phyloP scores from a whole-genome alignment of 73 alveolate genomes.

The Paramecium octaurelia region DNA sequence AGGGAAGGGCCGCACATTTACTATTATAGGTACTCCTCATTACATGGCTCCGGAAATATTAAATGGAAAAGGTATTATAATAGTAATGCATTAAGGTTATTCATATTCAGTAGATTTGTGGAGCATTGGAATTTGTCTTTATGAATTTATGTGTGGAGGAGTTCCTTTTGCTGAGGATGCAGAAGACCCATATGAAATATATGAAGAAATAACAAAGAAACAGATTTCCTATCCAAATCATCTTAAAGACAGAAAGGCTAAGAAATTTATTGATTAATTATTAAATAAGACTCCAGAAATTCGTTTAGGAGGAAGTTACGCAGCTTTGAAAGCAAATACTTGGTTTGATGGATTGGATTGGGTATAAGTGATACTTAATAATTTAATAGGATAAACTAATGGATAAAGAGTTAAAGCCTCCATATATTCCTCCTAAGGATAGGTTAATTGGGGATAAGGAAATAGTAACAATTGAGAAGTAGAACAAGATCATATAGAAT shows the following conservation, averaged over 20 bases:
- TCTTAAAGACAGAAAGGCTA: slow-evolving; percentile 65
- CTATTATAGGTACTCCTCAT: slow-evolving; percentile 78
- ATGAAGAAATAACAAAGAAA: slow-evolving; percentile 61
- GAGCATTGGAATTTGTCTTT: slow-evolving; percentile 75
- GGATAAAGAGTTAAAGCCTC: slow-evolving; percentile 57
- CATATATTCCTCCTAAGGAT: slow-evolving; percentile 61
- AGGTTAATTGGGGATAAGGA: slow-evolving; percentile 49
- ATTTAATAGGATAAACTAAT: slow-evolving; percentile 38
- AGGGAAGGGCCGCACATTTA: slow-evolving; percentile 69
- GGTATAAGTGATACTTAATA: background rate
- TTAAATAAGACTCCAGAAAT: slow-evolving; percentile 72
- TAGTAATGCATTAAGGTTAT: slow-evolving; percentile 28
- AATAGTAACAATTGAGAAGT: slow-evolving; percentile 7
- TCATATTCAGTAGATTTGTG: slow-evolving; percentile 73
- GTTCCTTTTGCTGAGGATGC: slow-evolving; percentile 73
- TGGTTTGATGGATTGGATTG: slow-evolving; percentile 59
- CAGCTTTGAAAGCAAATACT: slow-evolving; percentile 57
- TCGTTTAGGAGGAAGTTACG: slow-evolving; percentile 54
- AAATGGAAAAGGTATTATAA: slow-evolving; percentile 65
- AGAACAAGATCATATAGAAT: background rate
- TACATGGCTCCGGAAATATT: slow-evolving; percentile 77
- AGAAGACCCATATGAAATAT: slow-evolving; percentile 70
- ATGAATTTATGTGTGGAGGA: slow-evolving; percentile 73
- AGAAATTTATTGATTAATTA: slow-evolving; percentile 67
- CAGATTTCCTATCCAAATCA: slow-evolving; percentile 59